Conservation (phyloP, 2,329 filamentous ascomycete species). For the Dactylonectria estremocensis region DNA sequence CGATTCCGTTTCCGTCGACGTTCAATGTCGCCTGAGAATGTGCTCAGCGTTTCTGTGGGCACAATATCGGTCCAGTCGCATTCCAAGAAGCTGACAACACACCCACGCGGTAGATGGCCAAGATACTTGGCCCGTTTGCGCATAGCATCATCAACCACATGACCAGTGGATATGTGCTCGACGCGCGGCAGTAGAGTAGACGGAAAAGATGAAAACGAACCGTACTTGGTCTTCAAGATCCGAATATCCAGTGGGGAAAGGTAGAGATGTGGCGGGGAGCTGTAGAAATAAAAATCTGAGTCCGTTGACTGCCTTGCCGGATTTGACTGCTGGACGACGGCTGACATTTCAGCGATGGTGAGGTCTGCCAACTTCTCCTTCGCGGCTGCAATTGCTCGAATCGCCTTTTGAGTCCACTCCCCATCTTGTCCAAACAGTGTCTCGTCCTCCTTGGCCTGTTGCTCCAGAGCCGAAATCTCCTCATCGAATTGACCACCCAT, state of each 20-base stretch:
- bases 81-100: conserved; percentile 90
- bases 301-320: conserved; percentile 51
- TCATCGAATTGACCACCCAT: conserved; percentile 85
- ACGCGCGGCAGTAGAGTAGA: conserved; percentile 89
- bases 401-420: conserved; percentile 92
- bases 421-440: conserved; percentile 91
- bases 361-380: conserved; percentile 79
- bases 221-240: conserved; percentile 91
- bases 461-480: conserved; percentile 81
- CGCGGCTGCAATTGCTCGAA: conserved; percentile 79
- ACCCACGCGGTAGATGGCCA: conserved; percentile 89
- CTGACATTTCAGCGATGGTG: conserved; percentile 40
- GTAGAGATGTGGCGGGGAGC: conserved; percentile 89
- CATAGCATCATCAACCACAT: conserved; percentile 88
- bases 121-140: conserved; percentile 90
- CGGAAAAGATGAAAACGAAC: conserved; percentile 85
- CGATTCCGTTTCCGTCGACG: conserved; percentile 81
- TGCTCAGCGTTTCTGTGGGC: conserved; percentile 78
- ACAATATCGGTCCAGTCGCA: conserved; percentile 97
- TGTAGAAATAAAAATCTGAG: conserved; percentile 87
- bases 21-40: conserved; percentile 84
- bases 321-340: conserved; percentile 30
- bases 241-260: conserved; percentile 92
- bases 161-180: conserved; percentile 90
- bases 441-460: conserved; percentile 90